Conservation (phyloP, 306 rosid species). For the Medicago lupulina region DNA sequence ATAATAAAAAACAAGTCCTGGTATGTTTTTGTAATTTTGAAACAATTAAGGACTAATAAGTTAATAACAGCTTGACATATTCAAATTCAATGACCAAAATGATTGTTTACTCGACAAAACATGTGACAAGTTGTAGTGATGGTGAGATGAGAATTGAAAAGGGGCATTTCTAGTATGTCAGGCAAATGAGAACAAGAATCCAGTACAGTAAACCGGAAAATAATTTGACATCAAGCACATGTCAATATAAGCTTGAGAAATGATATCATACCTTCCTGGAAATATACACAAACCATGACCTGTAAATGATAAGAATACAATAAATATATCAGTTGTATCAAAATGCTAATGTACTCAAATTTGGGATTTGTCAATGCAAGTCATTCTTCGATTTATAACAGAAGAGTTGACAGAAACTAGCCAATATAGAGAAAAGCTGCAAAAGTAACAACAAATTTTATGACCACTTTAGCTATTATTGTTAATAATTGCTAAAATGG, state of each 20-base stretch:
- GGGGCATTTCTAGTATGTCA: neutral
- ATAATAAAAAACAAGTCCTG: neutral
- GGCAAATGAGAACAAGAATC: slow-evolving; percentile 3
- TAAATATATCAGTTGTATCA: slow-evolving; percentile 39
- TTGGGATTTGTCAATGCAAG: neutral
- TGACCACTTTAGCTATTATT: no score
- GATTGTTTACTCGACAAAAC: neutral
- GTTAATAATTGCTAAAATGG: neutral
- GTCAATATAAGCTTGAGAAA: slow-evolving; percentile 18
- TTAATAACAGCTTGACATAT: neutral
- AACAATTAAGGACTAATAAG: neutral
- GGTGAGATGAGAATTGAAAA: slow-evolving; percentile 5
- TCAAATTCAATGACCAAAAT: neutral
- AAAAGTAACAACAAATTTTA: neutral
- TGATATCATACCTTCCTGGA: slow-evolving; percentile 77
- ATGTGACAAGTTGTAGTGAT: neutral
- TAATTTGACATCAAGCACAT: neutral
- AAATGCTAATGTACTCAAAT: slow-evolving; percentile 12
- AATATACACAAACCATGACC: slow-evolving; percentile 80
- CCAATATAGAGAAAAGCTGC: neutral
- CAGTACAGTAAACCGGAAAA: neutral
- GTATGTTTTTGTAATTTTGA: neutral
- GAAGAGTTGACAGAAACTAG: neutral
- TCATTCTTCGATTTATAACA: neutral
- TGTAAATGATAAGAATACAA: slow-evolving; percentile 46